Evolutionary conservation across 257 asterid genomes (phyloP).

Genomic region (Plantago elongata): DNA sequence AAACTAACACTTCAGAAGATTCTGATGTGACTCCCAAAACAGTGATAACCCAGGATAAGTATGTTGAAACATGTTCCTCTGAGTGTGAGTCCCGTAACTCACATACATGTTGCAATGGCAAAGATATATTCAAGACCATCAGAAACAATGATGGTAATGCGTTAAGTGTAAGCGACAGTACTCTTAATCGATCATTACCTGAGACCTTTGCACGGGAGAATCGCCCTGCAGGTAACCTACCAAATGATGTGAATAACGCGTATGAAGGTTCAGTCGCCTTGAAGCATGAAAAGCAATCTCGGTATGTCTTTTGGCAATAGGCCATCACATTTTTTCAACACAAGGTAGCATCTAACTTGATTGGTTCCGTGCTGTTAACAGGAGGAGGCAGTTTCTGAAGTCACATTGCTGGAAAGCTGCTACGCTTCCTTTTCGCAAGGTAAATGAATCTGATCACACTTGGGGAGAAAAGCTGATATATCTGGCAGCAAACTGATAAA

Average conservation of each 20-base stretch:
- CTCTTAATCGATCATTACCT: slow-evolving; percentile 23
- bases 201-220: slow-evolving; percentile 15
- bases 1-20: slow-evolving; percentile 40
- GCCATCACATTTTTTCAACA: not conserved
- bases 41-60: slow-evolving; percentile 36
- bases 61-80: slow-evolving; percentile 48
- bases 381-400: slow-evolving; percentile 30
- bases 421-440: slow-evolving; percentile 52
- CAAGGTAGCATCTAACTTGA: too few relatives aligned
- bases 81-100: slow-evolving; percentile 50
- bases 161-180: slow-evolving; percentile 33
- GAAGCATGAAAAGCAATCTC: slow-evolving; percentile 27
- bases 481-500: too few relatives aligned
- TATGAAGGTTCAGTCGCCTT: slow-evolving; percentile 24
- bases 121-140: slow-evolving; percentile 41
- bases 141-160: slow-evolving; percentile 61
- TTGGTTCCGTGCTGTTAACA: slow-evolving; percentile 6
- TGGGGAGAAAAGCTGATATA: too few relatives aligned
- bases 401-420: slow-evolving; percentile 50
- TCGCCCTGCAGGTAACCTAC: slow-evolving; percentile 22
- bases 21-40: slow-evolving; percentile 35
- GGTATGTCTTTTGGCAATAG: slow-evolving; percentile 24
- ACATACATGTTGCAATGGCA: slow-evolving; percentile 49
- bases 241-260: slow-evolving; percentile 22
- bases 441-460: slow-evolving; percentile 3